phyloP scores from a whole-genome alignment of 2,329 filamentous ascomycete species.

The Phaeomoniella chlamydospora region DNA sequence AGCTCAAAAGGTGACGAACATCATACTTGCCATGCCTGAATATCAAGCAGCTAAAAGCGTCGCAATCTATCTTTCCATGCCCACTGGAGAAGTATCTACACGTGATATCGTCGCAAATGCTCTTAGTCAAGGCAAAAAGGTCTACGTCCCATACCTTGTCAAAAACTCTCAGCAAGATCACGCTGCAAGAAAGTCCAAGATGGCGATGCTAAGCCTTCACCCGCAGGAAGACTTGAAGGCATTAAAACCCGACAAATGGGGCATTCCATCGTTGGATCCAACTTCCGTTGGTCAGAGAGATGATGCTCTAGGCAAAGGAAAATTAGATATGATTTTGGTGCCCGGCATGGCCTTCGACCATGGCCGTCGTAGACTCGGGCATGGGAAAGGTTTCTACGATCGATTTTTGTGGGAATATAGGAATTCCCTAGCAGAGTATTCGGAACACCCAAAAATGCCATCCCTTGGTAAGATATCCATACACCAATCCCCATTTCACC shows the following conservation, averaged over 20 bases:
- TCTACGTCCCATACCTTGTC: constrained; percentile 86
- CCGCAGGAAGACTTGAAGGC: constrained; percentile 64
- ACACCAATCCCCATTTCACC: constrained; percentile 12
- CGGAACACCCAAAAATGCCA: constrained; percentile 30
- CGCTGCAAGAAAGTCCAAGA: constrained; percentile 36
- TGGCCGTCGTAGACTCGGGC: constrained; percentile 62
- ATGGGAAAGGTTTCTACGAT: constrained; percentile 96
- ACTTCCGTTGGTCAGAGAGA: constrained; percentile 50
- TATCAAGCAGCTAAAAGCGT: constrained; percentile 63
- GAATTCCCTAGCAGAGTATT: constrained; percentile 18
- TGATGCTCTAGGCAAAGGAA: constrained; percentile 50
- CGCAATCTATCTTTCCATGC: constrained; percentile 90
- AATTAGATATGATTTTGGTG: constrained; percentile 73
- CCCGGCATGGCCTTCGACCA: constrained; percentile 87
- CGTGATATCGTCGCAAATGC: constrained; percentile 70
- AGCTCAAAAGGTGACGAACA: constrained; percentile 53
- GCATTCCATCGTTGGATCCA: constrained; percentile 71
- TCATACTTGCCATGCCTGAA: constrained; percentile 52
- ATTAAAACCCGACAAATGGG: constrained; percentile 71
- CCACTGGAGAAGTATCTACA: constrained; percentile 71
- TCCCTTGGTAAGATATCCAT: constrained; percentile 38
- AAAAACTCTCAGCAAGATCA: constrained; percentile 10
- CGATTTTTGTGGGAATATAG: constrained; percentile 70
- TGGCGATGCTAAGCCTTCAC: constrained; percentile 84
- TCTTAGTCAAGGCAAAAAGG: constrained; percentile 59